Evolutionary conservation across 2,329 filamentous ascomycete species (phyloP).

Genomic region (Monosporascus cannonballus): DNA sequence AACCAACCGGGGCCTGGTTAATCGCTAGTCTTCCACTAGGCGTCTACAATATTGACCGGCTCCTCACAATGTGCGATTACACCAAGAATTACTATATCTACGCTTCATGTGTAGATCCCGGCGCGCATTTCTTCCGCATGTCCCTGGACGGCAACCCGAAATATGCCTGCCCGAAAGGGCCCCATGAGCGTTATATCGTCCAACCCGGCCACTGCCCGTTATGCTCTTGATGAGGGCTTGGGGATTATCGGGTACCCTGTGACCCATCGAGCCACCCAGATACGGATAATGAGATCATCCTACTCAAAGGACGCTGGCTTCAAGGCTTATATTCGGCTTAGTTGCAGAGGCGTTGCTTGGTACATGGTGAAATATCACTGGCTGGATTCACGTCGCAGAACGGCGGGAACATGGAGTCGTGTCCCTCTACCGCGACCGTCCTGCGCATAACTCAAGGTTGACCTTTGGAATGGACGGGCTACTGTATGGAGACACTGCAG

Average conservation of each 20-base stretch:
- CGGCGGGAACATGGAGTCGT: background rate
- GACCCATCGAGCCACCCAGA: background rate
- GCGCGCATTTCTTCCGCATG: slow-evolving; percentile 64
- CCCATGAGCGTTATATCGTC: slow-evolving; percentile 70
- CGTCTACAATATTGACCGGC: slow-evolving; percentile 4
- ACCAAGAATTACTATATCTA: slow-evolving; percentile 76
- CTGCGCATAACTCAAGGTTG: background rate
- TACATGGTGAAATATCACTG: background rate
- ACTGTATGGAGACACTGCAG: background rate
- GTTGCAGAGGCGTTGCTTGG: background rate
- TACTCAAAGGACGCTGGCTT: background rate
- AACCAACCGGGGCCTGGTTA: background rate
- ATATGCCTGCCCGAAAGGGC: slow-evolving; percentile 53
- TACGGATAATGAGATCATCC: background rate
- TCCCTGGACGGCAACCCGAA: slow-evolving; percentile 60
- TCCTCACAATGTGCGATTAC: slow-evolving; percentile 50
- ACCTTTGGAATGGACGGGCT: background rate
- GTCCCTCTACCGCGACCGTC: background rate
- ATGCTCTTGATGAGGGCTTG: slow-evolving; percentile 25
- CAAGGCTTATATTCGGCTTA: background rate
- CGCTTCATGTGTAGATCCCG: slow-evolving; percentile 62
- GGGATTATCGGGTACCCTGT: background rate
- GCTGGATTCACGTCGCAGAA: background rate
- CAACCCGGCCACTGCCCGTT: slow-evolving; percentile 57
- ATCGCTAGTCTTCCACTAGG: slow-evolving; percentile 1